Evolutionary conservation across 2,329 filamentous ascomycete species (phyloP).

Genomic region (Diaporthe ilicicola): DNA sequence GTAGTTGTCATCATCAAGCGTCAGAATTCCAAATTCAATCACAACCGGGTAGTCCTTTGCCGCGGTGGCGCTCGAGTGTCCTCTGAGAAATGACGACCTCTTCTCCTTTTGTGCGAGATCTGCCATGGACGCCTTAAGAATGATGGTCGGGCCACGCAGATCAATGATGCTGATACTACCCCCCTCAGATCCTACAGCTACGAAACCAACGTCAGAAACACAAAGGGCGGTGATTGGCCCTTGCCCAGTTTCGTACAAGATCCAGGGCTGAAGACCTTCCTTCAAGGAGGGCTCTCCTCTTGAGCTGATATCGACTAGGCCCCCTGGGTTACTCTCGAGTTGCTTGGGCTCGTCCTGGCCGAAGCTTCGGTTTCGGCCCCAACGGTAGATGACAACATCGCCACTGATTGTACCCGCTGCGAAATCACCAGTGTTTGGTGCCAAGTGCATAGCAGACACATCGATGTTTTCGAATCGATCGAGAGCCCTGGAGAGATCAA

Average conservation of each 20-base stretch:
- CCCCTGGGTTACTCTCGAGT: conserved; percentile 69
- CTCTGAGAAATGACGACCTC: conserved; percentile 74
- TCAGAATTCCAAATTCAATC: conserved; percentile 94
- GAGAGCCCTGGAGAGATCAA: conserved; percentile 85
- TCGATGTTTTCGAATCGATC: conserved; percentile 81
- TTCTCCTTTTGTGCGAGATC: conserved; percentile 83
- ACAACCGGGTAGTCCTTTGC: conserved; percentile 78
- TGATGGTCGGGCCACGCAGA: conserved; percentile 84
- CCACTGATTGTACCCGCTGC: conserved; percentile 82
- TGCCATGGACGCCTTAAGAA: conserved; percentile 76
- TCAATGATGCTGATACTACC: conserved; percentile 86
- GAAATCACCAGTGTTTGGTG: conserved; percentile 83
- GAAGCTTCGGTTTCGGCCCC: conserved; percentile 80
- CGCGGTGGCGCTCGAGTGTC: conserved; percentile 56
- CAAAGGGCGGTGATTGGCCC: conserved; percentile 82
- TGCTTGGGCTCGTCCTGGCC: conserved; percentile 67
- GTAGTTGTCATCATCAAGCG: conserved; percentile 90
- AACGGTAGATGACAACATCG: conserved; percentile 88
- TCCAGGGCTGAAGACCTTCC: conserved; percentile 74
- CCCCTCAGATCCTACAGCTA: conserved; percentile 84
- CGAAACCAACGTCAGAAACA: conserved; percentile 92
- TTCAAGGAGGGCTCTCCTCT: conserved; percentile 77
- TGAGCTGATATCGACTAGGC: conserved; percentile 76
- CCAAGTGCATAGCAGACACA: conserved; percentile 81
- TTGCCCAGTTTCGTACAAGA: conserved; percentile 83